Conservation (phyloP, 179 eudicot genomes). For the Camellia oleifera region DNA sequence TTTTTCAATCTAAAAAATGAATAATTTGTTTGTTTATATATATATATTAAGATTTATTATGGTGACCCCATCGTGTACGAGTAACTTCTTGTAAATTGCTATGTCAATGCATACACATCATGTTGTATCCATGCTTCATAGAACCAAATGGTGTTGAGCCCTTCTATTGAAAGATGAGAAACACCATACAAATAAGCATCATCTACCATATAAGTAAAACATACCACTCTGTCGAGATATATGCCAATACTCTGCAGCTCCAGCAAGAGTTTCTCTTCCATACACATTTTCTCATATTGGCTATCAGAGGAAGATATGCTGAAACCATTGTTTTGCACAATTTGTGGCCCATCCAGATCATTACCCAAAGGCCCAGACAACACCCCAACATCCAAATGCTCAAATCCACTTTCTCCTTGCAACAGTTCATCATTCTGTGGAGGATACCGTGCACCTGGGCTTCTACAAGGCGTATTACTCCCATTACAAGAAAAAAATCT, state of each 20-base stretch:
- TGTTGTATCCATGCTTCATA: background rate
- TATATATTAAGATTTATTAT: background rate
- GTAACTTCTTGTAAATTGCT: background rate
- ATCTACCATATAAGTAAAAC: conserved; percentile 19
- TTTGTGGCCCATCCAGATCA: conserved; percentile 39
- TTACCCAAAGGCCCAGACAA: conserved; percentile 38
- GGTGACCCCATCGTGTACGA: background rate
- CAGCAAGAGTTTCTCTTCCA: conserved; percentile 65
- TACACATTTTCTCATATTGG: conserved; percentile 58
- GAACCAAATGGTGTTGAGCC: background rate
- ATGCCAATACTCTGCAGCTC: conserved; percentile 91
- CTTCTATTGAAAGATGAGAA: background rate
- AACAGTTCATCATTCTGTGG: conserved; percentile 40
- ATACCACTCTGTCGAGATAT: conserved; percentile 74
- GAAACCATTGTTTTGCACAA: conserved; percentile 32
- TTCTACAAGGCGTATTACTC: conserved; percentile 37
- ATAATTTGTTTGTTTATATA: background rate
- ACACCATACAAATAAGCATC: background rate
- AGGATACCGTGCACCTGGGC: conserved; percentile 33
- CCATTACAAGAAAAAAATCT: conserved; percentile 57
- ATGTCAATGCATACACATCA: background rate
- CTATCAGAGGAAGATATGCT: conserved; percentile 47
- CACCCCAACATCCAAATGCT: conserved; percentile 39
- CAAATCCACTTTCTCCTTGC: conserved; percentile 39
- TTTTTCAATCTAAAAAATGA: no score